Percentiles rank a stretch among this genome's conserved stretches.
Evolutionary conservation across 345 rosid species (phyloP).

Genomic region (Gossypium arboreum): DNA sequence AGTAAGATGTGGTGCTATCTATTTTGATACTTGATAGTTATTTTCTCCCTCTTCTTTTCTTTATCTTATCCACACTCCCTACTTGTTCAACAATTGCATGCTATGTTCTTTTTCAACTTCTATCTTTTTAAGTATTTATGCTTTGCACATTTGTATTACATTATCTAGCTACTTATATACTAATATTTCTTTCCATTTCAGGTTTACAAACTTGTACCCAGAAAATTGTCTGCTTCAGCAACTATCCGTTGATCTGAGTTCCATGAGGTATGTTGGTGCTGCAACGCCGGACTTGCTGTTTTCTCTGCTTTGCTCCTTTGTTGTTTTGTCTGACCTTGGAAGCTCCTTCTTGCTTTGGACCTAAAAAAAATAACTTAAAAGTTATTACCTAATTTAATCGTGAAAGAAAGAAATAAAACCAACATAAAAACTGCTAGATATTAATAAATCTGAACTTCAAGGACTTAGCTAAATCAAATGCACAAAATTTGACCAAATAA

Average conservation of each 20-base stretch:
- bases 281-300: too few species aligned
- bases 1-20: neutral
- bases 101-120: neutral
- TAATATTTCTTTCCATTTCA: neutral
- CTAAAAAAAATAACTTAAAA: too few species aligned
- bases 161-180: neutral
- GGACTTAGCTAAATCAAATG: too few species aligned
- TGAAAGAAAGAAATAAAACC: too few species aligned
- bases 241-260: neutral
- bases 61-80: neutral
- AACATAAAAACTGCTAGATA: too few species aligned
- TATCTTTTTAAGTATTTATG: neutral
- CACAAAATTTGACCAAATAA: too few species aligned
- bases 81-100: neutral
- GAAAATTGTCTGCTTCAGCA: neutral
- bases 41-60: neutral
- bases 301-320: too few species aligned
- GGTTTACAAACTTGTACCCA: neutral
- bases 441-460: too few species aligned
- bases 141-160: neutral
- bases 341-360: too few species aligned
- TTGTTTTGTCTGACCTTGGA: too few species aligned
- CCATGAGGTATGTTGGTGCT: slow-evolving; percentile 9
- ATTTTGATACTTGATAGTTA: neutral
- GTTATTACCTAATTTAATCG: too few species aligned